phyloP scores from a whole-genome alignment of 2,329 filamentous ascomycete genomes.

The Colletotrichum tropicale region DNA sequence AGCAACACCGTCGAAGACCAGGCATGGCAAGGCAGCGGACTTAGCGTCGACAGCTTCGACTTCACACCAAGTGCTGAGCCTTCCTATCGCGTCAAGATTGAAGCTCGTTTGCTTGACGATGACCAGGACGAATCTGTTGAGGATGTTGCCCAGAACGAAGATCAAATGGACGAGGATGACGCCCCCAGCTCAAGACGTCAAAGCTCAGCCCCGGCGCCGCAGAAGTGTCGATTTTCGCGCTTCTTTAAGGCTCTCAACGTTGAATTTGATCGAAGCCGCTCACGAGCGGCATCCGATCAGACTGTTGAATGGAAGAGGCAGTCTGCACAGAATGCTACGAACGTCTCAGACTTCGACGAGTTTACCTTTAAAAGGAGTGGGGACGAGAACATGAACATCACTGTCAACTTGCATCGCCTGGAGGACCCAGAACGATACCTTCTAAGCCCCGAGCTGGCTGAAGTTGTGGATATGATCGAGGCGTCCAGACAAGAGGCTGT shows the following conservation, averaged over 20 bases:
- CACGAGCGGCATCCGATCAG: constrained; percentile 58
- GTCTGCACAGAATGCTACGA: constrained; percentile 58
- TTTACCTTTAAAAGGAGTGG: constrained; percentile 89
- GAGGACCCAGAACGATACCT: constrained; percentile 86
- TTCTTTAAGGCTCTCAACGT: constrained; percentile 84
- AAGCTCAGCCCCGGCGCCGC: constrained; percentile 36
- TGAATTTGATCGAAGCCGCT: constrained; percentile 70
- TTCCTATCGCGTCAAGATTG: constrained; percentile 89
- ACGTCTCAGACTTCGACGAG: constrained; percentile 80
- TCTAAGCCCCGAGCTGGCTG: constrained; percentile 78
- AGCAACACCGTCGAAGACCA: constrained; percentile 95
- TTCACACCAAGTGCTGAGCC: constrained; percentile 79
- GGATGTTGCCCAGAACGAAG: constrained; percentile 42
- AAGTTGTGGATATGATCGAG: constrained; percentile 84
- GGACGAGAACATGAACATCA: constrained; percentile 92
- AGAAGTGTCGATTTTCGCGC: constrained; percentile 69
- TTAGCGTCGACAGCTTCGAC: constrained; percentile 79
- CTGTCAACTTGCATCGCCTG: constrained; percentile 83
- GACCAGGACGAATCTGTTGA: constrained; percentile 48
- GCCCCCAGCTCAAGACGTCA: constrained; percentile 35
- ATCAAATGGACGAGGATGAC: constrained; percentile 40
- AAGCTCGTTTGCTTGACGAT: constrained; percentile 82
- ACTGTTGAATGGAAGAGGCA: constrained; percentile 89
- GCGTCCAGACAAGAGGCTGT: constrained; percentile 88
- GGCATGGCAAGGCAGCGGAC: constrained; percentile 79